These are phyloP conservation scores for Neurospora sp. DNA, from an alignment of 495 filamentous ascomycete species.

Conservation along the genomic window DNA sequence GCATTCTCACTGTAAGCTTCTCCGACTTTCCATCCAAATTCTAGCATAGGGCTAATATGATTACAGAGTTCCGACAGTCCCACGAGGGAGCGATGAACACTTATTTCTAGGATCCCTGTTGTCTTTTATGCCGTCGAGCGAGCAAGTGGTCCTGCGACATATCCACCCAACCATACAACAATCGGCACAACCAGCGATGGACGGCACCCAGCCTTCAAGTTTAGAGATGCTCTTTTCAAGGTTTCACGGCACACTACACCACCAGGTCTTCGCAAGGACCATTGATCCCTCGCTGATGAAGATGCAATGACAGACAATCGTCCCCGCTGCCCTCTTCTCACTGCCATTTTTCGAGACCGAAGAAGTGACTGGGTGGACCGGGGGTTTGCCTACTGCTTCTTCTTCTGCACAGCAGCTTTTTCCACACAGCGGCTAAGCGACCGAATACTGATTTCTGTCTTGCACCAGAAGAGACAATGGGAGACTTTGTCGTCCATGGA, in stretches of 20 bases:
- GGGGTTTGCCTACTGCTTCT: not conserved
- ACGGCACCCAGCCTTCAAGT: not conserved
- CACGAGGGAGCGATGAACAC: not conserved
- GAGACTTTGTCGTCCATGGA: not conserved
- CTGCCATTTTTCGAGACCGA: not conserved
- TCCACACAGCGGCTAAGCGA: not conserved
- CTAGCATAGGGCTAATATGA: not conserved
- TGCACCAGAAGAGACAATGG: not conserved
- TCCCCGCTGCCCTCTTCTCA: not conserved
- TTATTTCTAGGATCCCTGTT: not conserved
- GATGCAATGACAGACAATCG: not conserved
- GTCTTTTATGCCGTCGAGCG: not conserved
- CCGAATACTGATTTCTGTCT: not conserved
- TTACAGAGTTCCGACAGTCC: not conserved
- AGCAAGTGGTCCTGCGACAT: not conserved
- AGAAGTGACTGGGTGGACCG: not conserved
- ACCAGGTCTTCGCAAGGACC: not conserved
- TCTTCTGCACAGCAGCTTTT: not conserved
- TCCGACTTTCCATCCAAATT: not conserved
- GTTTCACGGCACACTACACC: not conserved
- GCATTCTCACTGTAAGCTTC: conserved; percentile 24
- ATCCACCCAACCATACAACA: not conserved
- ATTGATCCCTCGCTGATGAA: not conserved
- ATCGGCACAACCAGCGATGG: not conserved
- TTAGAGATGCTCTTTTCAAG: not conserved